Evolutionary conservation across 1,284 basidiomycete genomes (phyloP).

Genomic region (Neonothopanus nambi): DNA sequence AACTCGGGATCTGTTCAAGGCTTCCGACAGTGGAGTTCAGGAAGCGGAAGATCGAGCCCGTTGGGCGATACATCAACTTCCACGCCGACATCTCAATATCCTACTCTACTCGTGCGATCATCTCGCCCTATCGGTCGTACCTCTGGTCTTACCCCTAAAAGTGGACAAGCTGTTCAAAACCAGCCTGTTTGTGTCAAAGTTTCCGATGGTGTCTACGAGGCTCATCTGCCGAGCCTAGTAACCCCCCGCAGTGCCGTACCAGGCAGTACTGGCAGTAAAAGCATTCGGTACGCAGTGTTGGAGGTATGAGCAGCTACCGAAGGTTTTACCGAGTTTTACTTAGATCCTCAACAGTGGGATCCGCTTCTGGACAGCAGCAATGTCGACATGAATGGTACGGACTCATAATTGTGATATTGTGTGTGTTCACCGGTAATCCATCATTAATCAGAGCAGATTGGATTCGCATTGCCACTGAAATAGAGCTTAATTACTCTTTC

Average conservation of each 20-base stretch:
- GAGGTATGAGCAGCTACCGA: slow-evolving; percentile 52
- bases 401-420: slow-evolving; percentile 7
- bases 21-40: slow-evolving; percentile 67
- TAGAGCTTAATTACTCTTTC: slow-evolving; percentile 88
- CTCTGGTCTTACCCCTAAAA: slow-evolving; percentile 35
- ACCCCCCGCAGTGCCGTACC: slow-evolving; percentile 70
- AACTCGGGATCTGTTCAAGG: slow-evolving; percentile 71
- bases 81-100: slow-evolving; percentile 32
- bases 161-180: slow-evolving; percentile 17
- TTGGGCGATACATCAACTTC: slow-evolving; percentile 22
- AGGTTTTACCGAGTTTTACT: slow-evolving; percentile 5
- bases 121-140: slow-evolving; percentile 65
- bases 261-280: slow-evolving; percentile 60
- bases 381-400: slow-evolving; percentile 71
- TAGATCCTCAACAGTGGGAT: slow-evolving; percentile 61
- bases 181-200: slow-evolving; percentile 46
- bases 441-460: slow-evolving; percentile 58
- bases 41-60: slow-evolving; percentile 55
- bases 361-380: slow-evolving; percentile 88
- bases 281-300: slow-evolving; percentile 78
- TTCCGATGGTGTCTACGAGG: slow-evolving; percentile 65
- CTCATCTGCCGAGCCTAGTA: slow-evolving; percentile 69
- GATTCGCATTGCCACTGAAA: slow-evolving; percentile 87
- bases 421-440: slow-evolving; percentile 9
- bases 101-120: slow-evolving; percentile 68